Conservation (phyloP, 768 basidiomycete genomes). For the Mycena sanguinolenta region DNA sequence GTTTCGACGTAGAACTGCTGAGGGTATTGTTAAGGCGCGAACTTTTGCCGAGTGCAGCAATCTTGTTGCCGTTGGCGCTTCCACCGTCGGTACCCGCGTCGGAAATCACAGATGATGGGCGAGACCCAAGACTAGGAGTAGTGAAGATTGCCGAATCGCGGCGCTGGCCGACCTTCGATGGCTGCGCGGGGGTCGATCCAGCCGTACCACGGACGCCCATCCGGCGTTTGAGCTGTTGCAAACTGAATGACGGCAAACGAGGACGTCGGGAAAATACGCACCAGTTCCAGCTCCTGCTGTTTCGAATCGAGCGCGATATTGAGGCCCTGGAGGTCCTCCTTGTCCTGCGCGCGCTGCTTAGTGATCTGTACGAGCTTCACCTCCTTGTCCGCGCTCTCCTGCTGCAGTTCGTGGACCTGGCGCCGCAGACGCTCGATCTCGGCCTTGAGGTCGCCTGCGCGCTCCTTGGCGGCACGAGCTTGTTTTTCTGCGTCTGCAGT, state of each 20-base stretch:
- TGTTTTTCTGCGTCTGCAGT: constrained; percentile 71
- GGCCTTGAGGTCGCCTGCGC: constrained; percentile 61
- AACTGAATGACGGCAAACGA: not conserved
- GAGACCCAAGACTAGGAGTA: constrained; percentile 60
- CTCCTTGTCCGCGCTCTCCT: constrained; percentile 89
- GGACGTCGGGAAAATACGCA: constrained; percentile 53
- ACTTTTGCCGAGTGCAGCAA: constrained; percentile 64
- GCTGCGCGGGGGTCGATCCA: constrained; percentile 67
- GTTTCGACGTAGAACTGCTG: constrained; percentile 39
- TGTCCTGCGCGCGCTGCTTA: constrained; percentile 75
- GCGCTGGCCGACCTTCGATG: constrained; percentile 54
- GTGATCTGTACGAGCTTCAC: constrained; percentile 80
- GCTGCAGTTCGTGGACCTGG: constrained; percentile 79
- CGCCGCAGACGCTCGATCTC: constrained; percentile 72
- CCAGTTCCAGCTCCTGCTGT: constrained; percentile 93
- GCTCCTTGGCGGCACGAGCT: constrained; percentile 61
- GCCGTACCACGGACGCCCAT: constrained; percentile 68
- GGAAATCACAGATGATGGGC: constrained; percentile 71
- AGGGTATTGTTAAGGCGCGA: constrained; percentile 57
- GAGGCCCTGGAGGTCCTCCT: constrained; percentile 85
- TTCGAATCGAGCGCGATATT: constrained; percentile 95
- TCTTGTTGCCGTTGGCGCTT: constrained; percentile 51
- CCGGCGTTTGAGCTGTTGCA: constrained; percentile 73
- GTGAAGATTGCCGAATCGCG: constrained; percentile 71
- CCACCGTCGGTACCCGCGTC: constrained; percentile 58